Percentiles rank a stretch among this genome's conserved stretches.
phyloP scores from a whole-genome alignment of 1,284 basidiomycete species.

The Kwoniella shivajii region DNA sequence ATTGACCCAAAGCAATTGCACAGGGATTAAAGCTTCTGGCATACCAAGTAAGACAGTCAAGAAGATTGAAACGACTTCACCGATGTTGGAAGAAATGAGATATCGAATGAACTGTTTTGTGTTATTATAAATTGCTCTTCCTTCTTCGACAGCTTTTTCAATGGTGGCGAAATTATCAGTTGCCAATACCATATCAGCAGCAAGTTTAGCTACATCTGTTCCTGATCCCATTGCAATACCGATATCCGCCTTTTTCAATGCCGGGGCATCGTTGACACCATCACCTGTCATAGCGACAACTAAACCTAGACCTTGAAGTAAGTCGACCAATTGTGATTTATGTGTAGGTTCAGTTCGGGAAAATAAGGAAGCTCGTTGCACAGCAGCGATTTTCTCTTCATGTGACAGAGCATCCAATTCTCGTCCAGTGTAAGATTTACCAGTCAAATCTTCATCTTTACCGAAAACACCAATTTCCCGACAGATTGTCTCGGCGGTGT shows the following conservation, averaged over 20 bases:
- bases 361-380: slow-evolving; percentile 85
- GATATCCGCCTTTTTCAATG: slow-evolving; percentile 95
- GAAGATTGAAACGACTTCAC: slow-evolving; percentile 97
- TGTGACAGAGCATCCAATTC: slow-evolving; percentile 82
- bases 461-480: slow-evolving; percentile 92
- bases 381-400: slow-evolving; percentile 79
- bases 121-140: slow-evolving; percentile 96
- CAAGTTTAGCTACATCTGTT: slow-evolving; percentile 97
- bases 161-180: slow-evolving; percentile 73
- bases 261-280: slow-evolving; percentile 96
- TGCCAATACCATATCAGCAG: slow-evolving; percentile 93
- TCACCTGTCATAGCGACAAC: slow-evolving; percentile 99
- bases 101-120: slow-evolving; percentile 82
- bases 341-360: slow-evolving; percentile 92
- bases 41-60: slow-evolving; percentile 94
- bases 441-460: slow-evolving; percentile 75
- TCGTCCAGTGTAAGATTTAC: slow-evolving; percentile 91
- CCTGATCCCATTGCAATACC: slow-evolving; percentile 99
- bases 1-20: slow-evolving; percentile 97
- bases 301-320: slow-evolving; percentile 86
- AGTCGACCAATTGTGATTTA: slow-evolving; percentile 91
- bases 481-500: slow-evolving; percentile 96
- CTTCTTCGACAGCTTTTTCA: slow-evolving; percentile 93
- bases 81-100: slow-evolving; percentile 90
- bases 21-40: slow-evolving; percentile 97